These are phyloP conservation scores for Globisporangium echinulatum DNA, from an alignment of 352 stramenopile species.

Conservation along the genomic window DNA sequence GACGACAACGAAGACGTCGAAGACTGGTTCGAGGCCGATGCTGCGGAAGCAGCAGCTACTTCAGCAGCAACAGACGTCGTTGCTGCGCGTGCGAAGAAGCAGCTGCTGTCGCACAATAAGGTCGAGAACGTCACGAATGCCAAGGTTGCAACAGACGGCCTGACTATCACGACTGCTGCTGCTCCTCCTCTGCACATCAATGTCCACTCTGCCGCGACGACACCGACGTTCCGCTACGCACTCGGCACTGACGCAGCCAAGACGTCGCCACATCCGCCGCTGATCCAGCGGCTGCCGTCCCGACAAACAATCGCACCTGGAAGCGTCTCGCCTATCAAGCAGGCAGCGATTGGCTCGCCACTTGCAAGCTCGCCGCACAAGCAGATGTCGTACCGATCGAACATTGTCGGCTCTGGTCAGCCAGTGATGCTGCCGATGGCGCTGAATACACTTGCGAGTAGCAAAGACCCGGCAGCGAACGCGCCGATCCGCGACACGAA, in stretches of 20 bases:
- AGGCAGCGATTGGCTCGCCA: conserved; percentile 10
- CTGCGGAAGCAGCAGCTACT: background rate
- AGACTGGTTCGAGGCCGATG: conserved; percentile 42
- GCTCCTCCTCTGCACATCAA: background rate
- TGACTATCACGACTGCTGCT: background rate
- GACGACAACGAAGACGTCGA: conserved; percentile 35
- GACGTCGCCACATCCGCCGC: conserved; percentile 13
- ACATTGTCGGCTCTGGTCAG: conserved; percentile 31
- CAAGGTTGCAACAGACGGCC: no score
- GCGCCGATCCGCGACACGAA: conserved; percentile 65
- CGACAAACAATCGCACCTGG: conserved; percentile 13
- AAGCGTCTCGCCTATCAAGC: conserved; percentile 9
- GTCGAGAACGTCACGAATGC: background rate
- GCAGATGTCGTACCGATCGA: conserved; percentile 40
- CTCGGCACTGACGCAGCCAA: conserved; percentile 1
- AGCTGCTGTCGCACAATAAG: background rate
- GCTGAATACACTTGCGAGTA: conserved; percentile 12
- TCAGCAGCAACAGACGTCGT: no score
- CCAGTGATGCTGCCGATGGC: conserved; percentile 35
- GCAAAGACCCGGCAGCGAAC: conserved; percentile 7
- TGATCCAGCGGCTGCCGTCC: conserved; percentile 14
- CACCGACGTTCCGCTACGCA: conserved; percentile 3
- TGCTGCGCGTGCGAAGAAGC: conserved; percentile 6
- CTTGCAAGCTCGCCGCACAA: conserved; percentile 17
- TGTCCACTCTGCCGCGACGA: conserved; percentile 1